phyloP scores from a whole-genome alignment of 805 yeast genomes.

The Wickerhamomyces rabaulensis region DNA sequence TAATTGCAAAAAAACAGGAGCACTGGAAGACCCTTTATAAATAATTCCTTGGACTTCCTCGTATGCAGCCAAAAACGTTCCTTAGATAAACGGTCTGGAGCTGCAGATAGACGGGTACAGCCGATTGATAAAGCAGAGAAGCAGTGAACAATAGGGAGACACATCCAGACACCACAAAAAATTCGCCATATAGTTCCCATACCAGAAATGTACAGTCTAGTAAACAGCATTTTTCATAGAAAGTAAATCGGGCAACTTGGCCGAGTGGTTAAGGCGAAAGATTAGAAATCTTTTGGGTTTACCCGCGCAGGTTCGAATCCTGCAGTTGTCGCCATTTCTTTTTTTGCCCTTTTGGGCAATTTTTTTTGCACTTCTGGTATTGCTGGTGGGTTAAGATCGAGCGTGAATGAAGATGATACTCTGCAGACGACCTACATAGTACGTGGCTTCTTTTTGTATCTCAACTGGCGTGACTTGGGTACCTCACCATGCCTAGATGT shows the following conservation, averaged over 20 bases:
- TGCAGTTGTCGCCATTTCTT: slow-evolving; percentile 59
- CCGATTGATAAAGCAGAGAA: background rate
- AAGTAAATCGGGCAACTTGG: slow-evolving; percentile 35
- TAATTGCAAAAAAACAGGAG: no score
- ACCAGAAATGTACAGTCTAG: background rate
- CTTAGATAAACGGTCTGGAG: background rate
- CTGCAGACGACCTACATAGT: no score
- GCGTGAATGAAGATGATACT: no score
- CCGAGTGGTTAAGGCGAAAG: slow-evolving; percentile 69
- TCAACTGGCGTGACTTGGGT: no score
- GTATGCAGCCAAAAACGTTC: background rate
- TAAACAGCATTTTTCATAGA: background rate
- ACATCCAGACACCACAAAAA: no score
- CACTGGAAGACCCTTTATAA: background rate
- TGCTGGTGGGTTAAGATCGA: no score
- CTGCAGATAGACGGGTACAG: background rate
- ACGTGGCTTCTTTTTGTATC: no score
- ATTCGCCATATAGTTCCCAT: no score
- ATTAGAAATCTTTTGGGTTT: slow-evolving; percentile 56
- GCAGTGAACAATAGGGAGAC: no score
- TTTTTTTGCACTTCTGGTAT: no score
- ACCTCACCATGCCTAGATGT: no score
- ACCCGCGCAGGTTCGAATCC: slow-evolving; percentile 68
- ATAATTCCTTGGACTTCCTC: background rate
- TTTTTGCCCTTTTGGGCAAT: slow-evolving; percentile 4